Base-by-base conservation (phyloP, 2,329 filamentous ascomycete genomes). In the Colletotrichum gigasporum region DNA sequence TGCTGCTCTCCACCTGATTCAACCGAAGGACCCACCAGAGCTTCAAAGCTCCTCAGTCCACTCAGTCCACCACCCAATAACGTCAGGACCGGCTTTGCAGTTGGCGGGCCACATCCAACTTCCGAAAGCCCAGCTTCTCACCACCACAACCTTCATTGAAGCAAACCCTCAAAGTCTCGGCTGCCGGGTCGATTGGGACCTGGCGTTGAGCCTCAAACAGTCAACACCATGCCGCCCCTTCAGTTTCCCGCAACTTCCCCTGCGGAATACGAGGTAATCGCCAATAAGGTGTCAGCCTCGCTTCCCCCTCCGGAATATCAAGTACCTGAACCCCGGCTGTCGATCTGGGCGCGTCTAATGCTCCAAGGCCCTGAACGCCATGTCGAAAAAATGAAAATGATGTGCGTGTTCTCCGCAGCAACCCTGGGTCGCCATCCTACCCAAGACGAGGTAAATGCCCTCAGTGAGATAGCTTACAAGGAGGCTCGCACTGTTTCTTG, bases 361-460 rank as follows among this genome's bases (percentile, higher is more conserved):
- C 50, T 45, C 12, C 44, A 52, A 34, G 53, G n/a, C 3, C 35
- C 26, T 5, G 58, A 66, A 7, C 32, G 22, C 6, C 39, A 56
- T 32, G 30, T 51, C 14, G 20, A 52, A 8, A 22, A 37, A 18
- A 52, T 45, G 14, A 55, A 26, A 22, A 42, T 2, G 20, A 35
- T 42, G 37, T 18, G 51, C 26, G 20, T 14, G 39, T 16, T 18
- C 44, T 8, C 45, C 9, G 37, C 45, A 3, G 37, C n/a, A 11
- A 39, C 44, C 47, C 14, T 63, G 44, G 59, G 59, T 35, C 72
- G 76, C 10, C 69, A 71, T 7, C 70, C 79, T 12, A 74, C 71
- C 35, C 76, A 80, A 52, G 63, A 69, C n/a, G 78, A 80, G 67
- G 73, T 75, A 10, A 72, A 73, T 37, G 76, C 74, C 24, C 67